phyloP scores from a whole-genome alignment of 2,329 filamentous ascomycete species.

The Knufia petricola region DNA sequence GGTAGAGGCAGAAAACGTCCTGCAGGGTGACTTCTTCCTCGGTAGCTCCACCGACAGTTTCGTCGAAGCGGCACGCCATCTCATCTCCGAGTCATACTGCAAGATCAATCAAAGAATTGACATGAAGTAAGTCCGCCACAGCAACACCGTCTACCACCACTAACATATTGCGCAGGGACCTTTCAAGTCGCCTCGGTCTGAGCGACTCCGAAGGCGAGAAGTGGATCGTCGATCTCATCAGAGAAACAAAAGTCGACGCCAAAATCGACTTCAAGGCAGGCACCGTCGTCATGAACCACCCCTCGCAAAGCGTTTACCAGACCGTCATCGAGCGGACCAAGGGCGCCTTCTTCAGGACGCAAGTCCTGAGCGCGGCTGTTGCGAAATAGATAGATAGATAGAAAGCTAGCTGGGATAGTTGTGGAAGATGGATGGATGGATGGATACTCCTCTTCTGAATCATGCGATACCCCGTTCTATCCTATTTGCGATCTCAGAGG shows the following conservation, averaged over 20 bases:
- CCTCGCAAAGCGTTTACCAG: constrained; percentile 95
- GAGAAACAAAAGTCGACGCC: constrained; percentile 91
- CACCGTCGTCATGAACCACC: constrained; percentile 99
- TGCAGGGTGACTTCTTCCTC: constrained; percentile 93
- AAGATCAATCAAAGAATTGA: constrained; percentile 99
- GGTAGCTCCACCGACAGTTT: constrained; percentile 74
- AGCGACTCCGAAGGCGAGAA: constrained; percentile 96
- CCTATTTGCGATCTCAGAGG: background rate
- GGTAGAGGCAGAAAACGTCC: constrained; percentile 75
- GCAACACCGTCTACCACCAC: no score
- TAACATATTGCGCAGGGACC: constrained; percentile 54
- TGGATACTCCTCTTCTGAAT: background rate
- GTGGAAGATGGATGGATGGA: no score
- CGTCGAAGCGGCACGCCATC: constrained; percentile 85
- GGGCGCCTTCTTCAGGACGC: constrained; percentile 96
- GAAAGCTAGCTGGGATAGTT: background rate
- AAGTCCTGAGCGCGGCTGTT: constrained; percentile 63
- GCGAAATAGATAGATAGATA: constrained; percentile 32
- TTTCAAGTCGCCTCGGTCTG: constrained; percentile 82
- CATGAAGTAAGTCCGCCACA: constrained; percentile 56
- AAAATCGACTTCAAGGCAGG: constrained; percentile 99
- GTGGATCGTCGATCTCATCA: constrained; percentile 99
- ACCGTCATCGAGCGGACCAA: constrained; percentile 99
- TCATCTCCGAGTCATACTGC: constrained; percentile 99
- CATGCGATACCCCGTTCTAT: background rate